Percentiles rank a stretch among this genome's conserved stretches.
Conservation (phyloP, 371 early-diverging fungal genomes). For the Zychaea mexicana region DNA sequence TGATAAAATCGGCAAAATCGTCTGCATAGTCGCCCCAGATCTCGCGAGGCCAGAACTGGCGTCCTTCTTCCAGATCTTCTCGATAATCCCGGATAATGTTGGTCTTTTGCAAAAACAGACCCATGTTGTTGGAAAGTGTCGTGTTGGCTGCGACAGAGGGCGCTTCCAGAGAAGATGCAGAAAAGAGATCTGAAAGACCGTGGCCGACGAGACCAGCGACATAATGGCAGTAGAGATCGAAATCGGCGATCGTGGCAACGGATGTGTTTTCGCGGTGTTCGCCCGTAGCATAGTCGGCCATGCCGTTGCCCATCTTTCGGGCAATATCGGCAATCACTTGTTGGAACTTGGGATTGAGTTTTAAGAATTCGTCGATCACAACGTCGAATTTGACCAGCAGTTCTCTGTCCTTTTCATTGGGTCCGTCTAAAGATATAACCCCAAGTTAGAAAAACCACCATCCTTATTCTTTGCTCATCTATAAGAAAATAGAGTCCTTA, state of each 20-base stretch:
- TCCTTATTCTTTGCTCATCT: background rate
- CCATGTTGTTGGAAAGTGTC: slow-evolving; percentile 84
- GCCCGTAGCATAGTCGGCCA: slow-evolving; percentile 85
- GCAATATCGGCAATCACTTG: slow-evolving; percentile 89
- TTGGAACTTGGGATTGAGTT: slow-evolving; percentile 78
- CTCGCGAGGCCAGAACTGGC: slow-evolving; percentile 94
- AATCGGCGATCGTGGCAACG: slow-evolving; percentile 82
- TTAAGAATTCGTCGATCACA: slow-evolving; percentile 88
- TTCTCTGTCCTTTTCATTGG: slow-evolving; percentile 91
- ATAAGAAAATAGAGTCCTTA: slow-evolving; percentile 32
- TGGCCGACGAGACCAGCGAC: slow-evolving; percentile 97
- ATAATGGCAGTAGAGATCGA: slow-evolving; percentile 96
- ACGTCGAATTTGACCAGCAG: slow-evolving; percentile 86
- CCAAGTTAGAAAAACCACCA: background rate
- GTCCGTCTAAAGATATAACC: slow-evolving; percentile 61
- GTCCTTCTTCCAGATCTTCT: slow-evolving; percentile 87
- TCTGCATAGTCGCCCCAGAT: slow-evolving; percentile 82
- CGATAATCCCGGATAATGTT: slow-evolving; percentile 94
- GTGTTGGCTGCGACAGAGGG: slow-evolving; percentile 39
- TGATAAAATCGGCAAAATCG: slow-evolving; percentile 57
- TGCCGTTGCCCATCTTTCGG: slow-evolving; percentile 90
- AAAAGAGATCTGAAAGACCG: slow-evolving; percentile 91
- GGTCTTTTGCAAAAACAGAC: slow-evolving; percentile 94
- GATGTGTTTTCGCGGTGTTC: slow-evolving; percentile 64
- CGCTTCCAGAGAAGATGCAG: slow-evolving; percentile 84